Percentiles rank a stretch among this genome's conserved stretches.
phyloP scores from a whole-genome alignment of 2,329 filamentous ascomycete genomes.

The Microdochium nivale region DNA sequence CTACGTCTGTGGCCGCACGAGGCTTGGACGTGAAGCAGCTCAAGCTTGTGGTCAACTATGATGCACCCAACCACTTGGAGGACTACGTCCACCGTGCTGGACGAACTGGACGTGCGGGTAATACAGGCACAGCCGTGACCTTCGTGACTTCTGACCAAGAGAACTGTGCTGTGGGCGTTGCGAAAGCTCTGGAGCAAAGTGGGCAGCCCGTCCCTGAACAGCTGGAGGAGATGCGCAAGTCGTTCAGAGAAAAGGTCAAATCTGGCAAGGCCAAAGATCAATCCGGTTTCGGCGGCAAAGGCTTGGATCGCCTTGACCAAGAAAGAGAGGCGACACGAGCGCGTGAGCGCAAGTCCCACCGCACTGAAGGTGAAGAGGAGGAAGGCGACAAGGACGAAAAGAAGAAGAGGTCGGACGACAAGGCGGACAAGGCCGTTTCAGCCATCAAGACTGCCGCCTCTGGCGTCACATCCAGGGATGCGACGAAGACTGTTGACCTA shows the following conservation, averaged over 20 bases:
- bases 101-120: conserved; percentile 87
- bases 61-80: conserved; percentile 87
- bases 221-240: conserved; percentile 55
- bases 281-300: conserved; percentile 90
- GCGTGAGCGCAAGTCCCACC: conserved; percentile 81
- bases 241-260: conserved; percentile 85
- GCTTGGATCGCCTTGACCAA: conserved; percentile 82
- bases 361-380: conserved; percentile 77
- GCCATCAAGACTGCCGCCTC: conserved; percentile 56
- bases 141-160: conserved; percentile 90
- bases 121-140: conserved; percentile 89
- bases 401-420: conserved; percentile 59
- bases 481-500: conserved; percentile 32
- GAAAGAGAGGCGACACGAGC: conserved; percentile 81
- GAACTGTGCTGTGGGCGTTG: conserved; percentile 79
- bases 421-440: conserved; percentile 59
- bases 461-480: conserved; percentile 43
- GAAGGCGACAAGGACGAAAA: conserved; percentile 65
- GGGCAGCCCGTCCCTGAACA: conserved; percentile 72
- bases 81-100: conserved; percentile 95
- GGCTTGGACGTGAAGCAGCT: conserved; percentile 94
- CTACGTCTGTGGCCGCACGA: conserved; percentile 90
- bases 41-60: conserved; percentile 92
- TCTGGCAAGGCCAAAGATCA: conserved; percentile 82
- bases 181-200: conserved; percentile 87